Conservation (phyloP, 805 yeast species). For the Lachancea waltii region DNA sequence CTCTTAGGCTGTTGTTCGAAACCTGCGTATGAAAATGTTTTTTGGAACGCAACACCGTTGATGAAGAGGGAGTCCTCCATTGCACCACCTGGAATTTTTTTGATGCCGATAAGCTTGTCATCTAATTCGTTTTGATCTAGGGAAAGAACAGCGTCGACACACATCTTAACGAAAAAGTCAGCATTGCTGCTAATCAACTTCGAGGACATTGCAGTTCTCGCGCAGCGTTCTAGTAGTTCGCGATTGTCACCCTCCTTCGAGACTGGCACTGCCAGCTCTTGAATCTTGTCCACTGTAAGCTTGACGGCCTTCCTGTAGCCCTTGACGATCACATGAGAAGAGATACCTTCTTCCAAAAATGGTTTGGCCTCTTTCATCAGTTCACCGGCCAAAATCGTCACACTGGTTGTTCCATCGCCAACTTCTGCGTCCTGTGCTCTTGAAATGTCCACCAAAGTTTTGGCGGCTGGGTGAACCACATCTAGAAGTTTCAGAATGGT, state of each 20-base stretch:
- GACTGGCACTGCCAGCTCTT: constrained; percentile 70
- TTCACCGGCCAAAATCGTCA: constrained; percentile 91
- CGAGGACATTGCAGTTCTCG: constrained; percentile 95
- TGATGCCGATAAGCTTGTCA: constrained; percentile 87
- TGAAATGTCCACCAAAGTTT: constrained; percentile 87
- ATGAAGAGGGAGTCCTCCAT: constrained; percentile 88
- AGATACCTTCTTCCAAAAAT: constrained; percentile 93
- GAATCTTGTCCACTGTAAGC: constrained; percentile 65
- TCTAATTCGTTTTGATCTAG: constrained; percentile 81
- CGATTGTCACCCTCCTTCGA: constrained; percentile 49
- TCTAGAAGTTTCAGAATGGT: constrained; percentile 87
- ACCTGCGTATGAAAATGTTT: constrained; percentile 96
- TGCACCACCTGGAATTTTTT: constrained; percentile 92
- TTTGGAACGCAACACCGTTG: constrained; percentile 94
- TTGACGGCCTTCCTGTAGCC: constrained; percentile 81
- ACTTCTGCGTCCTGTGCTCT: constrained; percentile 97
- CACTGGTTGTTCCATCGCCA: constrained; percentile 98
- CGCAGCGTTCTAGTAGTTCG: constrained; percentile 80
- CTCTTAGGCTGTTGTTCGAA: constrained; percentile 96
- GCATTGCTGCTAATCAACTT: constrained; percentile 85
- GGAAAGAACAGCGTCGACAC: constrained; percentile 87
- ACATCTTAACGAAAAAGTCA: constrained; percentile 89
- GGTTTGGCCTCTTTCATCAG: constrained; percentile 81
- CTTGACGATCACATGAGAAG: constrained; percentile 80
- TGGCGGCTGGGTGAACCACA: constrained; percentile 98